Percentiles rank a stretch among this genome's conserved stretches.
phyloP scores from a whole-genome alignment of 768 basidiomycete genomes.

The Trametes cingulata region DNA sequence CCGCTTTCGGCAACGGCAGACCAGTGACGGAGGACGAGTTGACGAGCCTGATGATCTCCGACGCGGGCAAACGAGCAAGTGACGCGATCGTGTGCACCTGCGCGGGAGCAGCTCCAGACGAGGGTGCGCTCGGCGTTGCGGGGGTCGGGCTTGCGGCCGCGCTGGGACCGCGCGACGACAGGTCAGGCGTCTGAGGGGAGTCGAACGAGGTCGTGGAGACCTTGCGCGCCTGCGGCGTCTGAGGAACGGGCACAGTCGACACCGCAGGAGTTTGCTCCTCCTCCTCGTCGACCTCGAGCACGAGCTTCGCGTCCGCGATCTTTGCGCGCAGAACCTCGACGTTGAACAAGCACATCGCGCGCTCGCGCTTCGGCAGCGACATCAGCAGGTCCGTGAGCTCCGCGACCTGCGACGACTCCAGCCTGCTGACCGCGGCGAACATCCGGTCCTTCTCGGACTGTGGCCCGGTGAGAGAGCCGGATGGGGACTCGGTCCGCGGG shows the following conservation, averaged over 20 bases:
- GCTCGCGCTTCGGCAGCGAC: conserved; percentile 85
- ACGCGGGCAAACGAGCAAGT: conserved; percentile 72
- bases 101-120: conserved; percentile 18
- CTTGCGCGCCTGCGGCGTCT: conserved; percentile 69
- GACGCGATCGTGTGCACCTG: conserved; percentile 62
- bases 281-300: conserved; percentile 72
- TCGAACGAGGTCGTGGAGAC: conserved; percentile 36
- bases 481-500: conserved; percentile 81
- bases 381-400: conserved; percentile 81
- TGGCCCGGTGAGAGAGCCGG: conserved; percentile 54
- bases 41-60: conserved; percentile 71
- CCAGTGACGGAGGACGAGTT: conserved; percentile 44
- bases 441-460: conserved; percentile 77
- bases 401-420: conserved; percentile 58
- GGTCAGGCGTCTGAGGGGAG: conserved; percentile 74
- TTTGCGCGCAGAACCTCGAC: conserved; percentile 75
- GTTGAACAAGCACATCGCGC: conserved; percentile 91
- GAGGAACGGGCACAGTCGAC: conserved; percentile 43
- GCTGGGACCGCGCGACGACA: conserved; percentile 74
- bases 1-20: conserved; percentile 67
- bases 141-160: conserved; percentile 72
- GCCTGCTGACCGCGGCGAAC: conserved; percentile 59
- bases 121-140: conserved; percentile 50
- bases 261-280: conserved; percentile 43
- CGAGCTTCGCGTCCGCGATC: conserved; percentile 77